phyloP scores from a whole-genome alignment of 345 rosid species.

The Populus deltoides region DNA sequence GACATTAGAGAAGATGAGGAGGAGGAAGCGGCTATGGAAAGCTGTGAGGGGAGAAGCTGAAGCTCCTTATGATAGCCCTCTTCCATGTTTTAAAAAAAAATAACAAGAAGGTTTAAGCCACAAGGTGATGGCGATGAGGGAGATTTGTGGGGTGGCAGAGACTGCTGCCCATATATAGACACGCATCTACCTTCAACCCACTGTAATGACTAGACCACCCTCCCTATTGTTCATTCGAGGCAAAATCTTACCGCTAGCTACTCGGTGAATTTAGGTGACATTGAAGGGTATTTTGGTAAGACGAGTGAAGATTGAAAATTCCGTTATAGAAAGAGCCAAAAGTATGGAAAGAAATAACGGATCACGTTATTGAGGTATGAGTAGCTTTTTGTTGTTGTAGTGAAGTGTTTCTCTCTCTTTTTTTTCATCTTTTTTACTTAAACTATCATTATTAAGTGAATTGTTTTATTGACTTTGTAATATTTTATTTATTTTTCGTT shows the following conservation, averaged over 20 bases:
- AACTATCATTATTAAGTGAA: not conserved
- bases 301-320: slow-evolving; percentile 5
- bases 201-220: slow-evolving; percentile 18
- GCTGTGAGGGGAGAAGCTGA: slow-evolving; percentile 74
- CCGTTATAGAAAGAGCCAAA: slow-evolving; percentile 46
- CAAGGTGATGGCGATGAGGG: slow-evolving; percentile 3
- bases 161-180: slow-evolving; percentile 32
- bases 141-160: slow-evolving; percentile 21
- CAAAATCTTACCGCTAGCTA: too few species aligned
- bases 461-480: not conserved
- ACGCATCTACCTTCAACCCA: not conserved
- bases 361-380: slow-evolving; percentile 58
- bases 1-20: slow-evolving; percentile 6
- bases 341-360: slow-evolving; percentile 45
- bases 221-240: not conserved
- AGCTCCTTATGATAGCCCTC: slow-evolving; percentile 64
- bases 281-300: slow-evolving; percentile 24
- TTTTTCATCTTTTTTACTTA: not conserved
- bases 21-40: slow-evolving; percentile 39
- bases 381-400: slow-evolving; percentile 14
- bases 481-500: slow-evolving; percentile 16
- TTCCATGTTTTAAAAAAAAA: slow-evolving; percentile 30
- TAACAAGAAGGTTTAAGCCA: not conserved
- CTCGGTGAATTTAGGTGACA: not conserved
- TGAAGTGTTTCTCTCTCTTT: slow-evolving; percentile 14